Evolutionary conservation across 176 grass and related monocot genomes (phyloP).

Genomic region (Hsuehochloa calcarea): DNA sequence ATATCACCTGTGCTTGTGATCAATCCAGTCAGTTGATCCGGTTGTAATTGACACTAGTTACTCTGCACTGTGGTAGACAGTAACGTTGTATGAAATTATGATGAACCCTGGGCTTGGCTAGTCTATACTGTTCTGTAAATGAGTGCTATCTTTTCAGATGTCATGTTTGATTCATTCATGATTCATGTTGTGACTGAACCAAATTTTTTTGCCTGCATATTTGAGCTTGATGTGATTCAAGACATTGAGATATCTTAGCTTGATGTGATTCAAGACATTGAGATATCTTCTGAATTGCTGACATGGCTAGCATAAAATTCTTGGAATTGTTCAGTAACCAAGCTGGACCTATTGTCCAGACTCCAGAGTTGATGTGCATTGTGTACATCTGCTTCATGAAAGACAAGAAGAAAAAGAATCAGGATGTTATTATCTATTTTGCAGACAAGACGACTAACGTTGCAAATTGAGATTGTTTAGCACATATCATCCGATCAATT

Average conservation of each 20-base stretch:
- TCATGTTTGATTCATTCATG: background rate
- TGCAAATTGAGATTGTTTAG: background rate
- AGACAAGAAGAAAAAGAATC: background rate
- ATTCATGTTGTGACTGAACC: background rate
- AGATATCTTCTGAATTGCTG: background rate
- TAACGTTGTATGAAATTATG: conserved; percentile 16
- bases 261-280: background rate
- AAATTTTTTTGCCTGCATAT: background rate
- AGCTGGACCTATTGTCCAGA: background rate
- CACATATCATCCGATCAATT: background rate
- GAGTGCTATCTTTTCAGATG: background rate
- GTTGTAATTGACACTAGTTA: conserved; percentile 23
- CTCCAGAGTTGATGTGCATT: background rate
- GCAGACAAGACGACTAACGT: background rate
- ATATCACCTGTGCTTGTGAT: conserved; percentile 16
- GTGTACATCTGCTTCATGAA: background rate
- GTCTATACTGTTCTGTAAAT: background rate
- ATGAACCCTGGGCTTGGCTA: conserved; percentile 1
- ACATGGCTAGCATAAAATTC: background rate
- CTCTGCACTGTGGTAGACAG: conserved; percentile 26
- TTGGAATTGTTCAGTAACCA: background rate
- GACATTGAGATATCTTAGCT: background rate
- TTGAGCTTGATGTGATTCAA: background rate
- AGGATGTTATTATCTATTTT: background rate
- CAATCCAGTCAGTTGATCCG: conserved; percentile 40